Percentiles rank a stretch among this genome's conserved stretches.
phyloP scores from a whole-genome alignment of 2,329 filamentous ascomycete species.

The Penicillium sp. region DNA sequence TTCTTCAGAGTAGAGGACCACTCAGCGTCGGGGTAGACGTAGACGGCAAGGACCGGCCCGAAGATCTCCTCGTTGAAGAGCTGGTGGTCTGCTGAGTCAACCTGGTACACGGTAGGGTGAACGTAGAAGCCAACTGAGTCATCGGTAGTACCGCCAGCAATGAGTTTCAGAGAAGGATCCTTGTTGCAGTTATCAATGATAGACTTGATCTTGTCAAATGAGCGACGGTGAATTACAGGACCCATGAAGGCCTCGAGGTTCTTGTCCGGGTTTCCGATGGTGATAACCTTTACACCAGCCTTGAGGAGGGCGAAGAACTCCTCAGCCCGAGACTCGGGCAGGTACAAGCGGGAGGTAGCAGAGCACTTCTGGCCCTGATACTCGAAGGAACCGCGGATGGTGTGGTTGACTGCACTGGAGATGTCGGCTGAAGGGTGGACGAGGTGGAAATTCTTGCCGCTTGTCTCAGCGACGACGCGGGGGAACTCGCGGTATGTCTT shows the following conservation, averaged over 20 bases:
- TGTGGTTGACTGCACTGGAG: slow-evolving; percentile 73
- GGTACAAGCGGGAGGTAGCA: slow-evolving; percentile 75
- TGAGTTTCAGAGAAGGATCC: slow-evolving; percentile 67
- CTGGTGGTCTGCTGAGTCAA: slow-evolving; percentile 67
- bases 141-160: slow-evolving; percentile 75
- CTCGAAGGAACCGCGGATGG: slow-evolving; percentile 81
- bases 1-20: slow-evolving; percentile 58
- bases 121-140: slow-evolving; percentile 75
- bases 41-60: slow-evolving; percentile 69
- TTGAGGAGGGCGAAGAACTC: slow-evolving; percentile 67
- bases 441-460: slow-evolving; percentile 89
- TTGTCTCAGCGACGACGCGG: slow-evolving; percentile 82
- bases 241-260: slow-evolving; percentile 68
- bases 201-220: slow-evolving; percentile 74
- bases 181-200: slow-evolving; percentile 76
- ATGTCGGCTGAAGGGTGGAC: slow-evolving; percentile 74
- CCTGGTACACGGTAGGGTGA: slow-evolving; percentile 75
- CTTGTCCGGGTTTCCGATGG: slow-evolving; percentile 56
- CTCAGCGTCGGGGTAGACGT: slow-evolving; percentile 74
- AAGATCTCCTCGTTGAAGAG: slow-evolving; percentile 78
- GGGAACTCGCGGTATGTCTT: slow-evolving; percentile 80
- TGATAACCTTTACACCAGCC: slow-evolving; percentile 65
- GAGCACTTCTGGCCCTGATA: slow-evolving; percentile 89
- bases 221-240: slow-evolving; percentile 76
- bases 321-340: slow-evolving; percentile 71